Base-by-base conservation (phyloP, 768 basidiomycete species). In the Leucosporidium creatinivorum region DNA sequence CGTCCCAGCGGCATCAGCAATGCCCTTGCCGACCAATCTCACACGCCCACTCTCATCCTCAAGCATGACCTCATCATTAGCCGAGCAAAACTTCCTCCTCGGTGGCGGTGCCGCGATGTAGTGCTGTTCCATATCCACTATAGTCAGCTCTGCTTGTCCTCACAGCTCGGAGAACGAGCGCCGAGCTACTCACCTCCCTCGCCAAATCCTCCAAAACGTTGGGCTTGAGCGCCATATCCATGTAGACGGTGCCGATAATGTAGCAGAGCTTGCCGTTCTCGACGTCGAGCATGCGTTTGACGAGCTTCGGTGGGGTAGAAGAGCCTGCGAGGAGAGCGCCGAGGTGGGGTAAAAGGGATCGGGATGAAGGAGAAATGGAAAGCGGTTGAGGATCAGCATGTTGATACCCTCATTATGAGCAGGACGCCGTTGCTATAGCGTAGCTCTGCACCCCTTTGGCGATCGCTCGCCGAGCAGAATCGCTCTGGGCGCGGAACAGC, bases 191-290 rank as follows among this genome's bases (percentile, higher is more conserved):
- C 75, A 97, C 96, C 74, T 99, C 93, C 77, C 89, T 84, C 28
- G 87, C 91, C 71, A 98, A 84, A 70, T 99, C 96, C 74, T 92
- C 89, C 69, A 99, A 83, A n/a, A 99, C 89, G 75, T 97, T 98
- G 0, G 94, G 94, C 76, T 99, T 99, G 61, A 98, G 82, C 13
- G 93, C 91, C 96, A 99, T 99, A 68, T 99, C 93, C 86, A 98
- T 88, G 78, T 97, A 99, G 9, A 97, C 87, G 0, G 96, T 99
- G 5, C 96, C 96, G 62, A 96, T 81, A 68, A 98, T 84, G 78
- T 88, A 97, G 78, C 92, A 96, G 63, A 94, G 80, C 74, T 88
- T 81, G 1, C 88, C 87, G 73, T 91, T 89, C 56, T 86, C 80
- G 12, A 98, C 87, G 66, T 98, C 94, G 6, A 96, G 85, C 3